Evolutionary conservation across 106 monocot genomes (phyloP), one percentile per base, ranked within the genome.

Genomic region (Platanthera guangdongensis): DNA sequence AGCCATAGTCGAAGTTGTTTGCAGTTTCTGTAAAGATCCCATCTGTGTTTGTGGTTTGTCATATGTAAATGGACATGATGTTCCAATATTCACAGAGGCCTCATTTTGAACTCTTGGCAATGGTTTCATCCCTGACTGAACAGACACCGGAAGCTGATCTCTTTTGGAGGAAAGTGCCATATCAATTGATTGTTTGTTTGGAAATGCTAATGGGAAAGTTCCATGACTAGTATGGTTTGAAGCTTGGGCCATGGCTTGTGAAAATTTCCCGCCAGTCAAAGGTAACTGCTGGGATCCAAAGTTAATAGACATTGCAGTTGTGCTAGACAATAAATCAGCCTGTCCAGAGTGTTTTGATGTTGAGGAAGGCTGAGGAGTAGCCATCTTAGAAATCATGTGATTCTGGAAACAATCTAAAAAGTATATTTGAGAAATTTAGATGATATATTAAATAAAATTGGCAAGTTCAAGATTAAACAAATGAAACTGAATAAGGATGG

Each of bases 1-100:
- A 39, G 39, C 15, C 76, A 51, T 28, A 51, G 73, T 51, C 15
- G 54, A 70, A 14, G 64, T 9, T 45, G 68, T 76, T 74, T 80
- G 83, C 6, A 62, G 8, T 83, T 83, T 95, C 47, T 83, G 75
- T 45, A 83, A 75, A 70, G 74, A 72, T 51, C 83, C 82, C 65
- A 70, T 75, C 28, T 77, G 89, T 57, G 73, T 46, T 32, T 79
- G 67, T 14, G 76, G 70, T 55, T 90, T 92, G 47, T 75, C 81
- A 53, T 68, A 68, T 47, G 72, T 70, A 46, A 76, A 48, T 14
- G 60, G 72, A n/a, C 57, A 74, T 52, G 75, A 83, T 47, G 76
- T 25, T 15, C 57, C 79, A 49, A 49, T 22, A 84, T 72, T 84
- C 57, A 53, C 25, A 53, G 78, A 57, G 65, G 78, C 51, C 5